A percentile compares a stretch with the other conserved stretches of the same genome.
These are phyloP conservation scores for Zychaea mexicana DNA, from an alignment of 371 early-diverging fungal genomes.

Conservation along the genomic window DNA sequence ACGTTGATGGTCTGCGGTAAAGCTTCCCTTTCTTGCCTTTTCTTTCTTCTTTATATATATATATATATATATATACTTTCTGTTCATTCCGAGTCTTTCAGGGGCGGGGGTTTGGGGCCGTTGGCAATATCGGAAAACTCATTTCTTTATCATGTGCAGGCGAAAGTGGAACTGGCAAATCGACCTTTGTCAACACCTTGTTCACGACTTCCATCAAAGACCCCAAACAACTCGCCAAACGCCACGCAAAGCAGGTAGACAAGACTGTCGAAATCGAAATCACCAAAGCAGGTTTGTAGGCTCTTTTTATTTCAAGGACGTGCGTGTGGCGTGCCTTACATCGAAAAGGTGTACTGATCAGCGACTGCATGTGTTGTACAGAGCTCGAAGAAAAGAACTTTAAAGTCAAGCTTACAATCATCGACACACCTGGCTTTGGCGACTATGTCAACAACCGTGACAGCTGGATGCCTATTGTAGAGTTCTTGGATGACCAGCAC, in stretches of 20 bases:
- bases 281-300: conserved; percentile 20
- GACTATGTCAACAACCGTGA: conserved; percentile 81
- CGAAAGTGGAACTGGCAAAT: conserved; percentile 67
- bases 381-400: conserved; percentile 97
- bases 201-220: conserved; percentile 72
- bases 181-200: conserved; percentile 89
- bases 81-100: too few species aligned
- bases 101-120: too few species aligned
- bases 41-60: background rate
- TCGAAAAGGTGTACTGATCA: background rate
- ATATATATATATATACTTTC: background rate
- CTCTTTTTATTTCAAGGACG: conserved; percentile 1
- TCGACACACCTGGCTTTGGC: conserved; percentile 94
- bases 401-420: conserved; percentile 89
- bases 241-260: conserved; percentile 61
- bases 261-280: conserved; percentile 83
- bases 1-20: conserved; percentile 94
- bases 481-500: conserved; percentile 95
- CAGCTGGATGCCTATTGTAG: conserved; percentile 76
- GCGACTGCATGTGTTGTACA: conserved; percentile 19
- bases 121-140: background rate
- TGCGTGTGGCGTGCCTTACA: too few species aligned
- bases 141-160: conserved; percentile 6
- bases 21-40: conserved; percentile 14
- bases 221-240: conserved; percentile 53